phyloP scores from a whole-genome alignment of 169 alveolate species.

The Theileria luwenshuni region DNA sequence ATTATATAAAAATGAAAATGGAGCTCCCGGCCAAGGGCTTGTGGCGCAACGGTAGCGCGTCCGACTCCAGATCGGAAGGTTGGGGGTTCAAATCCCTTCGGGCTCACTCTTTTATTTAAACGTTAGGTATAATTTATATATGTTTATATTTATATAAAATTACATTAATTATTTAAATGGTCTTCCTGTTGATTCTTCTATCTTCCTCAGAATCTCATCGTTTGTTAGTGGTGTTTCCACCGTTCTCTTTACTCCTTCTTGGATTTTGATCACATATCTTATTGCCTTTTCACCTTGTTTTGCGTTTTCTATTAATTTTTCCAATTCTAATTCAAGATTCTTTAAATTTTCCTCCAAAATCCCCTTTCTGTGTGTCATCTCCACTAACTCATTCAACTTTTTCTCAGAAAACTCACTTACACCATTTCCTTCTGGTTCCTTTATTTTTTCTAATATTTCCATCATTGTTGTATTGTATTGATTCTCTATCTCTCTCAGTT shows the following conservation, averaged over 20 bases:
- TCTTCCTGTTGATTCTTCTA: conserved; percentile 14
- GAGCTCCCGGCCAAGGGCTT: conserved; percentile 65
- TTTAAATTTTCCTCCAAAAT: conserved; percentile 6
- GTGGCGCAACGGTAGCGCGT: conserved; percentile 95
- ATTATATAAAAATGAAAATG: conserved; percentile 3
- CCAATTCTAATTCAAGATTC: conserved; percentile 9
- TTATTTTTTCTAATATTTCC: background rate
- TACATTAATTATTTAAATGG: background rate
- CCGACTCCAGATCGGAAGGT: conserved; percentile 94
- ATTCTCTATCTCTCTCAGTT: background rate
- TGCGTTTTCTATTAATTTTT: conserved; percentile 28
- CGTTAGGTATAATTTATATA: background rate
- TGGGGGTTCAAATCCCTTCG: conserved; percentile 94
- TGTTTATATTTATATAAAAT: background rate
- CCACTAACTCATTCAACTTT: conserved; percentile 11
- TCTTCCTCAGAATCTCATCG: conserved; percentile 51
- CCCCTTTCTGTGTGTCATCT: conserved; percentile 26
- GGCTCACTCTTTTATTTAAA: conserved; percentile 73
- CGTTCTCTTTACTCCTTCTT: conserved; percentile 11
- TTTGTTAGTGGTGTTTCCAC: conserved; percentile 42
- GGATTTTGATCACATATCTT: conserved; percentile 21
- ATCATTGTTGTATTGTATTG: background rate
- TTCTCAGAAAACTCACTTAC: background rate
- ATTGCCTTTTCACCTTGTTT: conserved; percentile 40
- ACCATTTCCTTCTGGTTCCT: background rate